Evolutionary conservation across 345 rosid species (phyloP).

Genomic region (Dipteronia dyeriana): DNA sequence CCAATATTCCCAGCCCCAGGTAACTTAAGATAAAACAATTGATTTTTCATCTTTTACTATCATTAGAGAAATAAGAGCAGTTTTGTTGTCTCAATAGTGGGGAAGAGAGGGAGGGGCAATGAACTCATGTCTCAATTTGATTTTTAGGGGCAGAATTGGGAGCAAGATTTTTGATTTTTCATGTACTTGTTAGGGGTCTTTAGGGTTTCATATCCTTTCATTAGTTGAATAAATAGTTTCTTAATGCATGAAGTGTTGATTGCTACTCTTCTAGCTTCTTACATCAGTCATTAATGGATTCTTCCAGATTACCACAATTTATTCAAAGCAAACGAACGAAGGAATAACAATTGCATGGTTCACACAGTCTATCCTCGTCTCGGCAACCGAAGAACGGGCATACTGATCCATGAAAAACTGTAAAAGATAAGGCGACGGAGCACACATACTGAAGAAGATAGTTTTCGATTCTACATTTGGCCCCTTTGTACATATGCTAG

Average conservation of each 20-base stretch:
- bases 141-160: not conserved
- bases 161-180: too few relatives aligned
- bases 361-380: slow-evolving; percentile 16
- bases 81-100: not conserved
- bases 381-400: slow-evolving; percentile 32
- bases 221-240: not conserved
- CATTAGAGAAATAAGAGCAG: not conserved
- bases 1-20: slow-evolving; percentile 46
- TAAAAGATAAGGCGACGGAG: not conserved
- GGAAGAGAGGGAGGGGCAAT: too few relatives aligned
- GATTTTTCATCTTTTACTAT: not conserved
- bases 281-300: not conserved
- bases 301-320: slow-evolving; percentile 31
- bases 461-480: not conserved
- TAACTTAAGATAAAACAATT: slow-evolving; percentile 18
- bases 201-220: too few relatives aligned
- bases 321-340: slow-evolving; percentile 33
- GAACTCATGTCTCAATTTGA: not conserved
- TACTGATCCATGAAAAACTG: slow-evolving; percentile 18
- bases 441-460: not conserved
- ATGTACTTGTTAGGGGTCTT: too few relatives aligned
- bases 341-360: slow-evolving; percentile 24
- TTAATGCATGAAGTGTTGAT: not conserved
- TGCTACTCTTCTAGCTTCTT: not conserved
- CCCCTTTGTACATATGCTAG: slow-evolving; percentile 10